Conservation (phyloP, 176 grass and related monocot species). For the Aegilops longissima region DNA sequence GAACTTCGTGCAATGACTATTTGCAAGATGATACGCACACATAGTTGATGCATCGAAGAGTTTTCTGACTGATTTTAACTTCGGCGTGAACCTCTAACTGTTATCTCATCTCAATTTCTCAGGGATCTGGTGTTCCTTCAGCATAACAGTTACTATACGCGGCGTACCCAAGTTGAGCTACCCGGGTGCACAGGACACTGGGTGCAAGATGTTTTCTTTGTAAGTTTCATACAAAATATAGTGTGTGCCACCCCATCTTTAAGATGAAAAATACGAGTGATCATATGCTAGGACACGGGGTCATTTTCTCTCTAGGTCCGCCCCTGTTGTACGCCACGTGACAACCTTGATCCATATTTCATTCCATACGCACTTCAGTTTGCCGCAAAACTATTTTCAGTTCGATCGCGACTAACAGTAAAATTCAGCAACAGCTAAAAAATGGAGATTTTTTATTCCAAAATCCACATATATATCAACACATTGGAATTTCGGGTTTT, state of each 20-base stretch:
- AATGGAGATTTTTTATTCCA: neutral
- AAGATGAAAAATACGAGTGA: too few species aligned
- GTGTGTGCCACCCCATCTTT: too few species aligned
- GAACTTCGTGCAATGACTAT: neutral
- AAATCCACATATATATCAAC: conserved; percentile 15
- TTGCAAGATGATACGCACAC: neutral
- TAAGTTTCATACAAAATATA: too few species aligned
- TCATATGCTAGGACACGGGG: too few species aligned
- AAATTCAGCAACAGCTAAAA: neutral
- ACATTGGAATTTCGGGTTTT: neutral
- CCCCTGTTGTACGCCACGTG: too few species aligned
- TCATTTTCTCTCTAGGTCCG: too few species aligned
- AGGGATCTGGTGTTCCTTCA: neutral
- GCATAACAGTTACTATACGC: neutral
- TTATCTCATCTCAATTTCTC: neutral
- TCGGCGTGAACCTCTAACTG: too few species aligned
- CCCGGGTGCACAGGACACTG: too few species aligned
- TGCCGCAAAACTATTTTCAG: neutral
- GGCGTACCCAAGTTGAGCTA: too few species aligned
- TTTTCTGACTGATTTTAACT: neutral
- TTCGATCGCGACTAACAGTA: neutral
- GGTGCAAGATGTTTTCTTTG: too few species aligned
- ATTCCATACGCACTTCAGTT: neutral
- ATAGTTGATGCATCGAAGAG: neutral
- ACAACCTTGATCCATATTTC: neutral